phyloP scores from a whole-genome alignment of 495 filamentous ascomycete genomes.

The Tuber magnatum region DNA sequence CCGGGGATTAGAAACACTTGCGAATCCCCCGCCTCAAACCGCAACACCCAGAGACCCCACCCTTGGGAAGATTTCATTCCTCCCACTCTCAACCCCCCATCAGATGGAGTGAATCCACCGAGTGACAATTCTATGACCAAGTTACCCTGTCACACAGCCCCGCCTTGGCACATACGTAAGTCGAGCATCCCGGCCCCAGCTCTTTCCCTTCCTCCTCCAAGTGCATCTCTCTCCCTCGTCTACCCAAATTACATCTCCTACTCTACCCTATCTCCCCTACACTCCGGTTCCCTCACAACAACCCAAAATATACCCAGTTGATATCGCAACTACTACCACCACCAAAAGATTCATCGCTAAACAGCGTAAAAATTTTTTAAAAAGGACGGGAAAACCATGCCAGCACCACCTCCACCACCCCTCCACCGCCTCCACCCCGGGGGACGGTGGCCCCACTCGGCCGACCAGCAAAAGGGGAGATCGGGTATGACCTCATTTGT shows the following conservation, averaged over 20 bases:
- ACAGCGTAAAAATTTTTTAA: conserved; percentile 4
- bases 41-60: not conserved
- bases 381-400: conserved; percentile 6
- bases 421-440: conserved; percentile 37
- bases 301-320: not conserved
- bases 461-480: conserved; percentile 5
- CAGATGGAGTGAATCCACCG: not conserved
- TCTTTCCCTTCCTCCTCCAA: not conserved
- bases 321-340: not conserved
- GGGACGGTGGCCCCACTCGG: conserved; percentile 19
- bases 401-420: conserved; percentile 38
- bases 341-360: not conserved
- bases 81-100: not conserved
- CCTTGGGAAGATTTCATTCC: conserved; percentile 1
- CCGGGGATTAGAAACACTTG: not conserved
- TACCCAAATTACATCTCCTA: not conserved
- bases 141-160: conserved; percentile 8
- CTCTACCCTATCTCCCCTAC: not conserved
- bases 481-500: conserved; percentile 28
- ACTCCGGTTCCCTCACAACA: not conserved
- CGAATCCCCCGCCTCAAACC: not conserved
- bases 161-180: conserved; percentile 5
- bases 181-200: not conserved
- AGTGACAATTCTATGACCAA: conserved; percentile 7
- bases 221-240: not conserved